Conservation (phyloP, 768 basidiomycete species). For the Kwoniella bestiolae region DNA sequence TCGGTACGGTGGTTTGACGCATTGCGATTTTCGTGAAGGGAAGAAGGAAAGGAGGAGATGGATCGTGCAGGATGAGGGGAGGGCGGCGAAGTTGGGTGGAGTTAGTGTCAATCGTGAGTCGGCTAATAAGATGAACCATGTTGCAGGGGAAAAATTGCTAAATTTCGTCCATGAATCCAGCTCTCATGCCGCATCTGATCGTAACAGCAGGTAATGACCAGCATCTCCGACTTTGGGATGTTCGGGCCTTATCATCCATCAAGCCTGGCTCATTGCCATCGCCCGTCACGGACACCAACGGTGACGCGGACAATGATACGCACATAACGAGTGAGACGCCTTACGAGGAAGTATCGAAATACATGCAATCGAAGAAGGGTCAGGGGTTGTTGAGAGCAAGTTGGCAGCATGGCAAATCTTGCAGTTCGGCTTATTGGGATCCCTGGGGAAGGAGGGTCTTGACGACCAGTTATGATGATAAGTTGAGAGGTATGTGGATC, state of each 20-base stretch:
- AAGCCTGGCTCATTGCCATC: constrained; percentile 9
- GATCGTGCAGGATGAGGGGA: constrained; percentile 46
- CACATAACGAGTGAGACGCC: constrained; percentile 26
- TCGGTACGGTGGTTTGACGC: constrained; percentile 55
- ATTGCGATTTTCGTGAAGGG: constrained; percentile 52
- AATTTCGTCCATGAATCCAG: constrained; percentile 34
- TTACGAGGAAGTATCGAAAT: constrained; percentile 30
- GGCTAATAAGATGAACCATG: constrained; percentile 17
- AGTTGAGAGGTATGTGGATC: constrained; percentile 53
- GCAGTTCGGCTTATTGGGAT: constrained; percentile 59
- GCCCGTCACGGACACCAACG: background rate
- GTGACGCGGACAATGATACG: constrained; percentile 2
- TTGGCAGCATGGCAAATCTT: constrained; percentile 55
- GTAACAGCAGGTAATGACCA: constrained; percentile 57
- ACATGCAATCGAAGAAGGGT: constrained; percentile 34
- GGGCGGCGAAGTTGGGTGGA: constrained; percentile 57
- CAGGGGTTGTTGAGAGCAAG: constrained; percentile 37
- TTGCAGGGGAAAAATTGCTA: constrained; percentile 21
- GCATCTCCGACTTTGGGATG: constrained; percentile 56
- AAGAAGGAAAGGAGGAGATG: constrained; percentile 40
- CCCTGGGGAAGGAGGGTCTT: constrained; percentile 57
- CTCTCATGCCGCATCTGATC: constrained; percentile 50
- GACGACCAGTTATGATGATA: constrained; percentile 60
- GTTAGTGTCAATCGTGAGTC: constrained; percentile 55
- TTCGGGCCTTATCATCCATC: constrained; percentile 43